Evolutionary conservation across 1,284 basidiomycete species (phyloP).

Genomic region (Tetrapyrgos nigripes): DNA sequence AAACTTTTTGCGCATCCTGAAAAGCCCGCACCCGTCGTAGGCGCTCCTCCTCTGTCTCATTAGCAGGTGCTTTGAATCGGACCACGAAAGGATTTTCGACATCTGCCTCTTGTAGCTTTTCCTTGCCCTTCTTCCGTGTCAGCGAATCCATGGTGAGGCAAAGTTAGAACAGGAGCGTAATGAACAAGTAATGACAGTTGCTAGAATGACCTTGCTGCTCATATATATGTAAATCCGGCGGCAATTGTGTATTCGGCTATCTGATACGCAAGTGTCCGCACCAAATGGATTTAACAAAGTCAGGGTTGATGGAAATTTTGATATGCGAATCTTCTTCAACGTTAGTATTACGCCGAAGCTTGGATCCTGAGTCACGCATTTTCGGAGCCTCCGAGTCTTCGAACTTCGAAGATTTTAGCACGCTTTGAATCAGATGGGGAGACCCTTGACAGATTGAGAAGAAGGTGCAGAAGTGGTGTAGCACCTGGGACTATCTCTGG

Average conservation of each 20-base stretch:
- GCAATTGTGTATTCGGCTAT: constrained; percentile 1
- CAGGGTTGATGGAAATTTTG: constrained; percentile 1
- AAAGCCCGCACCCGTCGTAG: constrained; percentile 44
- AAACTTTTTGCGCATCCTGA: constrained; percentile 52
- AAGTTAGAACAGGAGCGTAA: not conserved
- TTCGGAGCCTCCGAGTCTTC: no score
- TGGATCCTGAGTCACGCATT: not conserved
- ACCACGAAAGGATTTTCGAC: constrained; percentile 21
- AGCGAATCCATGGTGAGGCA: not conserved
- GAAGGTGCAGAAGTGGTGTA: no score
- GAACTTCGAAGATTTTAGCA: no score
- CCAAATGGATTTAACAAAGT: not conserved
- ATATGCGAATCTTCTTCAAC: not conserved
- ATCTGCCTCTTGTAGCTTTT: not conserved
- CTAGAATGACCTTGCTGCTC: no score
- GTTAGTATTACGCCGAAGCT: not conserved
- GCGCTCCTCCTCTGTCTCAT: constrained; percentile 55
- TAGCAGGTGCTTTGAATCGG: constrained; percentile 38
- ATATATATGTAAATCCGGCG: not conserved
- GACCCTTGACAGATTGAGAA: no score
- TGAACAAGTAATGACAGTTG: no score
- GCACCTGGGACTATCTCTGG: no score
- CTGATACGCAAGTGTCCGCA: not conserved
- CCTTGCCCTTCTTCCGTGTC: constrained; percentile 6
- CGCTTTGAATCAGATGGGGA: no score